Evolutionary conservation across 148 eudicot species (phyloP).

Genomic region (Spergularia bocconei): DNA sequence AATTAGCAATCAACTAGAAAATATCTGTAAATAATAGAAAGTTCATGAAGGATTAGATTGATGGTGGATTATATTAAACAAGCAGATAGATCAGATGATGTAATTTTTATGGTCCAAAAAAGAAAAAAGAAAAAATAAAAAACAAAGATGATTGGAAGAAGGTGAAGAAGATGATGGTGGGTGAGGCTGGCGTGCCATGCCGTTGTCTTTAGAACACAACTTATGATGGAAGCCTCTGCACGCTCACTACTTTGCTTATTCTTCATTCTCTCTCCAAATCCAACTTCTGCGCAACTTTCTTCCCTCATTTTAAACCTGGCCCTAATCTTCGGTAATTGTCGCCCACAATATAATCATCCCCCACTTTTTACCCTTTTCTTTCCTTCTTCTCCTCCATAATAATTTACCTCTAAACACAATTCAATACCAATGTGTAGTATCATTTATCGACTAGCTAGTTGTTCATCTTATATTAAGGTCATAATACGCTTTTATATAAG

Average conservation of each 20-base stretch:
- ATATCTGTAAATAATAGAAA: too few species aligned
- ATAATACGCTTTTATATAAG: too few species aligned
- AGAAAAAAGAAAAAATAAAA: neutral
- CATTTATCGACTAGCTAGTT: too few species aligned
- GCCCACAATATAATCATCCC: conserved; percentile 3
- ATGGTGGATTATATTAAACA: too few species aligned
- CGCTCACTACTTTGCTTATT: conserved; percentile 9
- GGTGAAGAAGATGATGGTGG: conserved; percentile 26
- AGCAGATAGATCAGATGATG: neutral
- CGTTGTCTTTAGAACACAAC: conserved; percentile 5
- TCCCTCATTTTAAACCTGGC: neutral
- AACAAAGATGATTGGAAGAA: conserved; percentile 23
- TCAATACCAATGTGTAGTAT: too few species aligned
- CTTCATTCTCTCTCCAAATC: conserved; percentile 8
- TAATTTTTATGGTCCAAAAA: neutral
- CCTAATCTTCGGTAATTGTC: conserved; percentile 21
- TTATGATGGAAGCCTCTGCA: conserved; percentile 23
- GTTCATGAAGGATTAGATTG: too few species aligned
- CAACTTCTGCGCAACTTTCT: conserved; percentile 22
- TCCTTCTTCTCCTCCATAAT: too few species aligned
- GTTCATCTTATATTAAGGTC: too few species aligned
- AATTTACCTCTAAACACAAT: too few species aligned
- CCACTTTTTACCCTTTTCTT: neutral
- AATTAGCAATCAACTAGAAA: too few species aligned
- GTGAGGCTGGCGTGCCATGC: conserved; percentile 19